Evolutionary conservation across 139 green algal genomes (phyloP).

Genomic region (Chlorella sorokiniana): DNA sequence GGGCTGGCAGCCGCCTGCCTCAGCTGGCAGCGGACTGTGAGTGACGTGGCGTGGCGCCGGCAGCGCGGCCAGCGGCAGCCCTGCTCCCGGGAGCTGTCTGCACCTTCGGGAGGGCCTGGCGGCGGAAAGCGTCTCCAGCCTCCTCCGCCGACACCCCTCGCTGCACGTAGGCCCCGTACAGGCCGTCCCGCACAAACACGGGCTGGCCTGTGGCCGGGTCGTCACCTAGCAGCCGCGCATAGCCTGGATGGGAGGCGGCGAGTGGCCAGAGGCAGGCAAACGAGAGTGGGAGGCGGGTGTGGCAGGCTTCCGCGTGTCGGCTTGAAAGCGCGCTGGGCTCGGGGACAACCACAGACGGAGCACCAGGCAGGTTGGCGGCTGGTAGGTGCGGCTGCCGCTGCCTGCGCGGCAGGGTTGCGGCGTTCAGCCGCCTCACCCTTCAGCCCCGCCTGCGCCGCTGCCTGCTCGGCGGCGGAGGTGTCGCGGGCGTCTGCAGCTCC

Average conservation of each 20-base stretch:
- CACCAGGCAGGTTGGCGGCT: too few species aligned
- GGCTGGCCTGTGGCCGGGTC: slow-evolving; percentile 3
- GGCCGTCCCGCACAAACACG: slow-evolving; percentile 60
- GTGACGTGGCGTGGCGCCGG: background rate
- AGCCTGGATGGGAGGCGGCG: background rate
- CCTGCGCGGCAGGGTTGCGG: background rate
- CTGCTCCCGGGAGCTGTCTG: background rate
- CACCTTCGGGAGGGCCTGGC: slow-evolving; percentile 24
- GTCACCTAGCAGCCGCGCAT: slow-evolving; percentile 10
- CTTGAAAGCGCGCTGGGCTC: background rate
- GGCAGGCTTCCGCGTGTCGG: background rate
- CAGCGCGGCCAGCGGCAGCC: background rate
- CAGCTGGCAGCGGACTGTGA: background rate
- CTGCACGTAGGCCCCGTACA: slow-evolving; percentile 78
- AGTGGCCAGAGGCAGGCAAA: too few species aligned
- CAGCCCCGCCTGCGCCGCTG: background rate
- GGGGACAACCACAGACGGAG: too few species aligned
- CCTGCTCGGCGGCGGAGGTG: background rate
- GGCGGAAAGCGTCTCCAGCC: slow-evolving; percentile 21
- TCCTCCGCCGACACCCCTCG: slow-evolving; percentile 28
- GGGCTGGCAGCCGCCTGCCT: too few species aligned
- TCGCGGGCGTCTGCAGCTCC: background rate
- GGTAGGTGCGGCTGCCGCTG: too few species aligned
- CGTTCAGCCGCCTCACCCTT: background rate
- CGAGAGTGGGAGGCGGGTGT: background rate